These are phyloP conservation scores for Blumeriella jaapii DNA, from an alignment of 2,329 filamentous ascomycete genomes.

Conservation along the genomic window DNA sequence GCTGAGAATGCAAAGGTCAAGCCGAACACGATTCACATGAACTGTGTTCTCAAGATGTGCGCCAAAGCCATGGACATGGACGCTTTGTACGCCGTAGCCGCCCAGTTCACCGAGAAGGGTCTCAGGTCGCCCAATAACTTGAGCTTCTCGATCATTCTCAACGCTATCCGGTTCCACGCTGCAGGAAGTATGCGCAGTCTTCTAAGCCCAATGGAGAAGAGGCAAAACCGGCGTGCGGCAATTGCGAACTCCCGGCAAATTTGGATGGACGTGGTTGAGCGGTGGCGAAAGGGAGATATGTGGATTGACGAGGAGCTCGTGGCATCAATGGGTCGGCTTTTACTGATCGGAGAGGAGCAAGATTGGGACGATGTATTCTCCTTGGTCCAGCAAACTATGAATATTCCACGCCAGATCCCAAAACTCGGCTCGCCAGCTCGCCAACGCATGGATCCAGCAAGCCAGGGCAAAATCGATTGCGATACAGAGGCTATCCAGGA, in stretches of 20 bases:
- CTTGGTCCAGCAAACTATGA: conserved; percentile 73
- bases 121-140: conserved; percentile 51
- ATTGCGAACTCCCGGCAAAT: conserved; percentile 59
- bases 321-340: conserved; percentile 65
- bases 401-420: conserved; percentile 44
- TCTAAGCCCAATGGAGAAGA: conserved; percentile 23
- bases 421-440: conserved; percentile 10
- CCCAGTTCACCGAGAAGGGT: conserved; percentile 56
- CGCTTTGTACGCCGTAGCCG: conserved; percentile 63
- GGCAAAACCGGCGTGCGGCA: conserved; percentile 31
- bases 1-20: conserved; percentile 50
- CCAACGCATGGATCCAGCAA: conserved; percentile 3
- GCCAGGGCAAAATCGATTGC: not conserved
- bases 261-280: conserved; percentile 70
- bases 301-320: conserved; percentile 69
- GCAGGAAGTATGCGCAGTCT: conserved; percentile 18
- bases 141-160: conserved; percentile 77
- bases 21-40: conserved; percentile 73
- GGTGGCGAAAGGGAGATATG: conserved; percentile 62
- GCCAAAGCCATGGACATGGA: conserved; percentile 65
- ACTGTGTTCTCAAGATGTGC: conserved; percentile 79
- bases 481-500: not conserved
- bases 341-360: conserved; percentile 51
- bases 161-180: conserved; percentile 50
- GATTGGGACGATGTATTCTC: conserved; percentile 64